Base-by-base conservation (phyloP, 1,284 basidiomycete genomes). In the Exobasidium rhododendri region DNA sequence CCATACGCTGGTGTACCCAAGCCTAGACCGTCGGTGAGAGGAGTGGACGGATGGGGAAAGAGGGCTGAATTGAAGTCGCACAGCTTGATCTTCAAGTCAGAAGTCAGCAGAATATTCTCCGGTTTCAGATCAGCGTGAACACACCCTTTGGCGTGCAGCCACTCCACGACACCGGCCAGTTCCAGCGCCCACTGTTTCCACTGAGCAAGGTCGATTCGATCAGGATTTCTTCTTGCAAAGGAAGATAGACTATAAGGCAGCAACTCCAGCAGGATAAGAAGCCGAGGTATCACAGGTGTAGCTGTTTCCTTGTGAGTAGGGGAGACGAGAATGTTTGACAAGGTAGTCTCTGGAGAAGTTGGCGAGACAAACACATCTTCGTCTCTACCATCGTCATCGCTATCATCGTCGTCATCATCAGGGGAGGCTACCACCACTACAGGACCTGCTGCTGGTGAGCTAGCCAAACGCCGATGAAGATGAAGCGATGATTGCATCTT, bases 11-110 rank as follows among this genome's bases (percentile, higher is more conserved):
- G 76, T 22, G 77, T 79, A 13, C 77, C 77, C n/a, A 78, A 59
- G 0, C 74, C 73, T 2, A 70, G 55, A 4, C 69, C 68, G 58
- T 77, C 75, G 3, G 67, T 68, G 0, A 73, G 71, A 11, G 72
- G 75, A 47, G 56, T 59, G 14, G 52, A 31, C 0, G 75, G 66
- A 40, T 69, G 70, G 44, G 72, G 70, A 29, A 77, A 79, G 17
- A 78, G 66, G n/a, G 77, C 75, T 17, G 76, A 75, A 44, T 75
- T 74, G 44, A 79, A 78, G 49, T 79, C 77, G 62, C 74, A 77
- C 2, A 79, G 62, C 61, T 78, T 78, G 55, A 75, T 61, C 14
- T 62, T 24, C 35, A 76, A 66, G 14, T 68, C 63, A n/a, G 67
- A 62, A 14, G 74, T 68, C 17, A 62, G 43, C 40, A 78, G 64